phyloP scores from a whole-genome alignment of 1,139 yeast genomes.

The Kodamaea fungicola region DNA sequence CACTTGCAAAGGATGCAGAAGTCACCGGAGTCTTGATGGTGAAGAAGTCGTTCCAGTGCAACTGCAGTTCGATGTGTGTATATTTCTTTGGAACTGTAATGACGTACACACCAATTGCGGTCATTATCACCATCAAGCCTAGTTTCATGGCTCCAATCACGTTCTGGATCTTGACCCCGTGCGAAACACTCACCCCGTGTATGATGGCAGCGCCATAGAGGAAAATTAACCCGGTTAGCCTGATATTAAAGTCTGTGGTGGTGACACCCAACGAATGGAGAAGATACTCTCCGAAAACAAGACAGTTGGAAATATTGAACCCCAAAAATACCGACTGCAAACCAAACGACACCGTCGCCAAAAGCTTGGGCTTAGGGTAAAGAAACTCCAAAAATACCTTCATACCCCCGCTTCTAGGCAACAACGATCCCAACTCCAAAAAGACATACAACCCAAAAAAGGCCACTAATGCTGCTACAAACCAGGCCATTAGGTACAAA shows the following conservation, averaged over 20 bases:
- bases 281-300: slow-evolving; percentile 69
- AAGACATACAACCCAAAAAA: slow-evolving; percentile 65
- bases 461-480: slow-evolving; percentile 55
- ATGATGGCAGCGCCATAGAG: slow-evolving; percentile 41
- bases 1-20: slow-evolving; percentile 49
- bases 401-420: slow-evolving; percentile 74
- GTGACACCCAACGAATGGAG: slow-evolving; percentile 47
- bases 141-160: slow-evolving; percentile 54
- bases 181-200: slow-evolving; percentile 53
- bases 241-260: slow-evolving; percentile 34
- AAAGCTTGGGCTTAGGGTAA: slow-evolving; percentile 54
- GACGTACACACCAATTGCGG: slow-evolving; percentile 49
- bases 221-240: slow-evolving; percentile 43
- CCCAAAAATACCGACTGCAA: slow-evolving; percentile 61
- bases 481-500: slow-evolving; percentile 60
- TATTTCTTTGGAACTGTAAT: slow-evolving; percentile 38
- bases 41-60: slow-evolving; percentile 33
- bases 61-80: slow-evolving; percentile 39
- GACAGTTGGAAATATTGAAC: slow-evolving; percentile 59
- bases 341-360: slow-evolving; percentile 58
- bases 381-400: slow-evolving; percentile 68
- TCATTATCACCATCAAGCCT: slow-evolving; percentile 44
- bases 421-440: slow-evolving; percentile 64
- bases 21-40: slow-evolving; percentile 27
- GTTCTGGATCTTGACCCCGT: slow-evolving; percentile 56